phyloP scores from a whole-genome alignment of 768 basidiomycete species.

The Artomyces pyxidatus region DNA sequence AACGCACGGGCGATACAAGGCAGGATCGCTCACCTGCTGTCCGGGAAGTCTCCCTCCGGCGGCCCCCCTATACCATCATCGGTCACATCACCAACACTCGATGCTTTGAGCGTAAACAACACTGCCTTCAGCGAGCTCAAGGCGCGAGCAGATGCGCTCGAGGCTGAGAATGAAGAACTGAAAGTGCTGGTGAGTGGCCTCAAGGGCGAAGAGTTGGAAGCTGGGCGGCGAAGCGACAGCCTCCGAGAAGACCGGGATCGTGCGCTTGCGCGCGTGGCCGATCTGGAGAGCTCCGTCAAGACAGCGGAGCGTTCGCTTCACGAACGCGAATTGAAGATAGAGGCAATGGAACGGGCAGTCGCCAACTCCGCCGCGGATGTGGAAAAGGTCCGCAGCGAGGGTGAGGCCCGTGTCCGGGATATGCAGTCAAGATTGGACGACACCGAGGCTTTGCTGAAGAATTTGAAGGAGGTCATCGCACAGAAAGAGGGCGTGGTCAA shows the following conservation, averaged over 20 bases:
- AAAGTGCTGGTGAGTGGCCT: conserved; percentile 10
- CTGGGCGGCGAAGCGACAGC: conserved; percentile 12
- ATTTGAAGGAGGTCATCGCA: conserved; percentile 45
- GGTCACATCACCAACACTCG: too few species aligned
- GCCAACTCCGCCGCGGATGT: conserved; percentile 30
- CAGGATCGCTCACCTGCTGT: conserved; percentile 26
- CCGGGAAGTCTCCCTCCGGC: neutral
- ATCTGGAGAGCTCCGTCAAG: conserved; percentile 36
- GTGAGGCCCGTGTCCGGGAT: conserved; percentile 34
- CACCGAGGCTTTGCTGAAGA: conserved; percentile 34
- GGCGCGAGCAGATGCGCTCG: conserved; percentile 47
- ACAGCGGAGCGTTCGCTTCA: conserved; percentile 33
- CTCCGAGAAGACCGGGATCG: conserved; percentile 40
- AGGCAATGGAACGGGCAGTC: conserved; percentile 38
- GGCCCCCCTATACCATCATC: neutral
- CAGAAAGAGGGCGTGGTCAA: conserved; percentile 42
- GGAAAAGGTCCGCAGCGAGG: conserved; percentile 40
- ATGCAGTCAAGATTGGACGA: conserved; percentile 37
- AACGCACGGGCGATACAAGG: conserved; percentile 41
- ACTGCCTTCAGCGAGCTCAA: conserved; percentile 18
- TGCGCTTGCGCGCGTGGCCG: conserved; percentile 29
- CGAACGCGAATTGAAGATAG: conserved; percentile 37
- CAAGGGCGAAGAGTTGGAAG: conserved; percentile 12
- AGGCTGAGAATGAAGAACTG: conserved; percentile 64
- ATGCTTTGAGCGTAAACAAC: too few species aligned